Evolutionary conservation across 164 flowering plant genomes (phyloP).

Genomic region (Vitis rupestris): DNA sequence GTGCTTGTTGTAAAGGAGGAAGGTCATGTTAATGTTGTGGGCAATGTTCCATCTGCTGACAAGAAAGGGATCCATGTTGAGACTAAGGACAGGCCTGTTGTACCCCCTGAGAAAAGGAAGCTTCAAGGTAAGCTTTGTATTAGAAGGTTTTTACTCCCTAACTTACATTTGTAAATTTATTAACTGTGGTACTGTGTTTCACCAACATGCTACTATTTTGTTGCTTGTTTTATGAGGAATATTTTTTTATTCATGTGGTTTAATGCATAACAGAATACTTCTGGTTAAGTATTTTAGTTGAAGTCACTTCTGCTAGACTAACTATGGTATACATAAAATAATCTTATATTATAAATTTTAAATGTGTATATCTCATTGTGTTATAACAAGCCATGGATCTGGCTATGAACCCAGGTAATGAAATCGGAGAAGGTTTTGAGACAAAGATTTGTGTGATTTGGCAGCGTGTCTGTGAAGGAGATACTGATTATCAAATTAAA

Average conservation of each 20-base stretch:
- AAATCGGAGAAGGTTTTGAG: too few species aligned
- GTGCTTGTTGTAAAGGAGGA: constrained; percentile 44
- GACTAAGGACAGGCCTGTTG: constrained; percentile 25
- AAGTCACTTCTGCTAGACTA: too few species aligned
- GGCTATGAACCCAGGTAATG: too few species aligned
- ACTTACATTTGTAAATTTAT: not conserved
- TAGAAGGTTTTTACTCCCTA: not conserved
- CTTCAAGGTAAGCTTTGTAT: constrained; percentile 44
- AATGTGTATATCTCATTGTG: too few species aligned
- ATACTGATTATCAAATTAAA: too few species aligned
- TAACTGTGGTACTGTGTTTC: not conserved
- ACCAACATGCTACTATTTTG: not conserved
- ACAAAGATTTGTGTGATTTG: too few species aligned
- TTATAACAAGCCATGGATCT: too few species aligned
- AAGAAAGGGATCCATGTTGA: constrained; percentile 33
- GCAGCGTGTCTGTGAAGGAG: too few species aligned
- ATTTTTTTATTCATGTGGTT: not conserved
- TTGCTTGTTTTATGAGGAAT: not conserved
- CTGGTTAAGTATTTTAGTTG: too few species aligned
- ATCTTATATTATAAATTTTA: too few species aligned
- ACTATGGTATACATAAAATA: too few species aligned
- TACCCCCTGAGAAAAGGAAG: constrained; percentile 64
- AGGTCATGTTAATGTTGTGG: constrained; percentile 37
- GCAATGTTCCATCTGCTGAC: constrained; percentile 35
- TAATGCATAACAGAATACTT: too few species aligned